Percentiles rank a stretch among this genome's conserved stretches.
Evolutionary conservation across 2,329 filamentous ascomycete species (phyloP).

Genomic region (Phaeosphaeria sp.): DNA sequence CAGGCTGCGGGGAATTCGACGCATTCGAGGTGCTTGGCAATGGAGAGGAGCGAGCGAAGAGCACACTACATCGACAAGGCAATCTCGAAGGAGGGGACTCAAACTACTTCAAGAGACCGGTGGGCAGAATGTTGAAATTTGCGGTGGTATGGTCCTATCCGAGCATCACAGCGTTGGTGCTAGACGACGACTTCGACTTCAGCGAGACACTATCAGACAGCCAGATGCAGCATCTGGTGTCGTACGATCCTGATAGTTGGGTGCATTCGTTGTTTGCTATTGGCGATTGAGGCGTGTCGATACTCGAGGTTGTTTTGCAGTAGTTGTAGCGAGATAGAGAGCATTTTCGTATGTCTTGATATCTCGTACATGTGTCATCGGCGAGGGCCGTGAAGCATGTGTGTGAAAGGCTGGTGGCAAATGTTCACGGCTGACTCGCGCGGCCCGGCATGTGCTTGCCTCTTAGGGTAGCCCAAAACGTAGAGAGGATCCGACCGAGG

Average conservation of each 20-base stretch:
- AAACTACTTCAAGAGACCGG: constrained; percentile 75
- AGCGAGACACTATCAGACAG: constrained; percentile 39
- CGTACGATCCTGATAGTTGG: constrained; percentile 43
- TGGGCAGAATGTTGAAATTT: constrained; percentile 64
- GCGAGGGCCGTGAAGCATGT: neutral
- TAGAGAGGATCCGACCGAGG: constrained; percentile 29
- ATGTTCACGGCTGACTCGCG: constrained; percentile 19
- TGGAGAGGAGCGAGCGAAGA: constrained; percentile 72
- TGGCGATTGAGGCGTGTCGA: constrained; percentile 26
- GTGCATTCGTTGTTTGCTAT: constrained; percentile 50
- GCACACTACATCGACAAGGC: constrained; percentile 66
- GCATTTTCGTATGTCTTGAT: neutral
- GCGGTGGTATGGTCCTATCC: constrained; percentile 53
- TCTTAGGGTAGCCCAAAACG: constrained; percentile 14
- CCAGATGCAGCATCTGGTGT: constrained; percentile 43
- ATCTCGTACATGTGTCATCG: neutral
- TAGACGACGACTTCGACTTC: constrained; percentile 50
- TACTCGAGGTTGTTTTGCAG: neutral
- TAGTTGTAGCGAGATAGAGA: neutral
- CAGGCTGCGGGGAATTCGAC: constrained; percentile 77
- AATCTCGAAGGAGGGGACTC: constrained; percentile 69
- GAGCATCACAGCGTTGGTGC: constrained; percentile 42
- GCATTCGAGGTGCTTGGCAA: constrained; percentile 73
- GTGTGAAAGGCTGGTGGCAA: constrained; percentile 13
- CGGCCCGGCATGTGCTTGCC: constrained; percentile 25